Evolutionary conservation across 2,329 filamentous ascomycete genomes (phyloP), one percentile per base, ranked within the genome.

Genomic region (Rachicladosporium sp.): DNA sequence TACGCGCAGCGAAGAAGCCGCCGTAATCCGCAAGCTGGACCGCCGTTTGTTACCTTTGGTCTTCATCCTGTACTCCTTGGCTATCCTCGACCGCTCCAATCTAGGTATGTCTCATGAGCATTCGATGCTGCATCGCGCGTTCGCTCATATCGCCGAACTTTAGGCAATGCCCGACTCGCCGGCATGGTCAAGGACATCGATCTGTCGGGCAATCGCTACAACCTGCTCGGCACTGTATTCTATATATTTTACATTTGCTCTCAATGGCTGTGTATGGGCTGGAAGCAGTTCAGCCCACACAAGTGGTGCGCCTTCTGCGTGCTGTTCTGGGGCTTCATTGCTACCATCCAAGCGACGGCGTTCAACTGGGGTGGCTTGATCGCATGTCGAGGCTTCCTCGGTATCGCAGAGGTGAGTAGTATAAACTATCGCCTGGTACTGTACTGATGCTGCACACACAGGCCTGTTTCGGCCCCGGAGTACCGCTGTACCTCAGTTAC

Each of bases 401-500:
- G 67, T 12, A 43, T 59, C 2, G 48, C 52, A 6, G 56, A 60
- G 40, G n/a, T n/a, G n/a, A n/a, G n/a, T n/a, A n/a, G n/a, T n/a
- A n/a, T n/a, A n/a, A n/a, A n/a, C n/a, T n/a, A n/a, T n/a, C n/a
- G n/a, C n/a, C n/a, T n/a, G n/a, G n/a, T n/a, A n/a, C n/a, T n/a
- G n/a, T n/a, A n/a, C n/a, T n/a, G n/a, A n/a, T n/a, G n/a, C n/a
- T n/a, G n/a, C n/a, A n/a, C n/a, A n/a, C n/a, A n/a, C n/a, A n/a
- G n/a, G 50, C 54, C 5, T 52, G 50, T 43, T 59, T 53, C 39
- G 57, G 56, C 3, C 56, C 55, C 1, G 76, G 76, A 2, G 68
- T 78, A 0, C 74, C 76, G 0, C 74, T 78, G 43, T 79, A 76
- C 45, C 57, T 80, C 11, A 76, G 73, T 0, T 71, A 75, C 50